phyloP scores from a whole-genome alignment of 176 grass and related monocot species.

The Ampelocalamus luodianensis region DNA sequence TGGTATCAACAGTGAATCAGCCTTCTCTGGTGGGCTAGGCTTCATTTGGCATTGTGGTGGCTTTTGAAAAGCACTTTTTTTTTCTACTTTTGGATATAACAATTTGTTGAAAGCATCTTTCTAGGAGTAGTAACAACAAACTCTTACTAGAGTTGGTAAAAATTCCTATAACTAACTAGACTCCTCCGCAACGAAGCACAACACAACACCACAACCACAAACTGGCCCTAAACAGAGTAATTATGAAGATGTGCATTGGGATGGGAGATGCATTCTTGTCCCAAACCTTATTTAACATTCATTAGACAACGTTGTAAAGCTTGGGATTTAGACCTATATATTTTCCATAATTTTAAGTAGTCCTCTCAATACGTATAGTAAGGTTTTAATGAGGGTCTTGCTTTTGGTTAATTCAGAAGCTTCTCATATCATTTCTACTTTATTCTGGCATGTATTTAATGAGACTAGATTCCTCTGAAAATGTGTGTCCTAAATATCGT shows the following conservation, averaged over 20 bases:
- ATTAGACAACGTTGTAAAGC: not conserved
- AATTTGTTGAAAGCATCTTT: too few relatives aligned
- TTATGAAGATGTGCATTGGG: not conserved
- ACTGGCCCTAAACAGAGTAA: not conserved
- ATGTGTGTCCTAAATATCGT: not conserved
- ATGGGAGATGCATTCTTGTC: not conserved
- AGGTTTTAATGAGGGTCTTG: too few relatives aligned
- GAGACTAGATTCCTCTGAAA: conserved; percentile 21
- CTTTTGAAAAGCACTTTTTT: too few relatives aligned
- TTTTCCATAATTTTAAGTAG: not conserved
- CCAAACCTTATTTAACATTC: conserved; percentile 1
- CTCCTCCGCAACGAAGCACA: too few relatives aligned
- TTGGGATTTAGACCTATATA: not conserved
- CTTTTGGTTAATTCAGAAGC: not conserved
- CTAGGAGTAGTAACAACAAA: too few relatives aligned
- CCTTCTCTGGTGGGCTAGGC: not conserved
- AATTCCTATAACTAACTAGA: too few relatives aligned
- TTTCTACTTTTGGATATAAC: too few relatives aligned
- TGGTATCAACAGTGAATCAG: not conserved
- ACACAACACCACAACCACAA: too few relatives aligned
- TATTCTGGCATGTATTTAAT: not conserved
- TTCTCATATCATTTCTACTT: not conserved
- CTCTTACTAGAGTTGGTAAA: too few relatives aligned
- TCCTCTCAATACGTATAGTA: too few relatives aligned
- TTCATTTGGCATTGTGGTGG: too few relatives aligned